A percentile compares a stretch with the other conserved stretches of the same genome.
phyloP scores from a whole-genome alignment of 768 basidiomycete species.

The Auriculariales sp. region DNA sequence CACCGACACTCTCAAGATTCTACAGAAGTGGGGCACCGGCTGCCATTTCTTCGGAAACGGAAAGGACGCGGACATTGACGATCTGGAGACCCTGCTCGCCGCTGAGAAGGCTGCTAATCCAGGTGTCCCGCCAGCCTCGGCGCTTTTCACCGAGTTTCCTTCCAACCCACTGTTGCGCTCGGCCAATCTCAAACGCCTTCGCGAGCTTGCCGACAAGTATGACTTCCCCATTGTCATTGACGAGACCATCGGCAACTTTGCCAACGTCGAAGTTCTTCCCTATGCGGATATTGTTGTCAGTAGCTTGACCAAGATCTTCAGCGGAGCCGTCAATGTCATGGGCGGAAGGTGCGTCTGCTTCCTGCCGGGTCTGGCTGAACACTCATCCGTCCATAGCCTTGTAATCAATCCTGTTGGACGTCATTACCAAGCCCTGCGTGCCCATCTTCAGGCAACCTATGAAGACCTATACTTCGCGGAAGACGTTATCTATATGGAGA shows the following conservation, averaged over 20 bases:
- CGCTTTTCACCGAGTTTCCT: conserved; percentile 87
- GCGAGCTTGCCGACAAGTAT: conserved; percentile 72
- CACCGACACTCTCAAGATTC: conserved; percentile 83
- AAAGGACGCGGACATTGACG: conserved; percentile 56
- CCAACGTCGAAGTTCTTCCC: conserved; percentile 80
- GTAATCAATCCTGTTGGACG: conserved; percentile 70
- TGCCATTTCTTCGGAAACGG: conserved; percentile 81
- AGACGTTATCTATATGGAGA: conserved; percentile 93
- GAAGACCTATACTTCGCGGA: conserved; percentile 83
- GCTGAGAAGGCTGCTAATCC: conserved; percentile 24
- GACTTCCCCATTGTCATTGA: conserved; percentile 83
- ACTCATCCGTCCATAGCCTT: conserved; percentile 33
- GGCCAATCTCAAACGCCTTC: conserved; percentile 58
- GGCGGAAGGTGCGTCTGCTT: conserved; percentile 66
- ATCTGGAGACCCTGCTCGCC: conserved; percentile 49
- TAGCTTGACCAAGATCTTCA: conserved; percentile 89
- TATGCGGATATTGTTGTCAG: conserved; percentile 84
- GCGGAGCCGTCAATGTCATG: conserved; percentile 91
- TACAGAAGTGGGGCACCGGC: conserved; percentile 94
- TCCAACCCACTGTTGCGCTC: conserved; percentile 90
- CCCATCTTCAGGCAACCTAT: conserved; percentile 38
- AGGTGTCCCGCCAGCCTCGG: conserved; percentile 45
- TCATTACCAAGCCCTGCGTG: conserved; percentile 54
- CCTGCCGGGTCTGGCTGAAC: not conserved
- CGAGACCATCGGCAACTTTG: conserved; percentile 88